phyloP scores from a whole-genome alignment of 441 rosid genomes.

The Populus tomentosa region DNA sequence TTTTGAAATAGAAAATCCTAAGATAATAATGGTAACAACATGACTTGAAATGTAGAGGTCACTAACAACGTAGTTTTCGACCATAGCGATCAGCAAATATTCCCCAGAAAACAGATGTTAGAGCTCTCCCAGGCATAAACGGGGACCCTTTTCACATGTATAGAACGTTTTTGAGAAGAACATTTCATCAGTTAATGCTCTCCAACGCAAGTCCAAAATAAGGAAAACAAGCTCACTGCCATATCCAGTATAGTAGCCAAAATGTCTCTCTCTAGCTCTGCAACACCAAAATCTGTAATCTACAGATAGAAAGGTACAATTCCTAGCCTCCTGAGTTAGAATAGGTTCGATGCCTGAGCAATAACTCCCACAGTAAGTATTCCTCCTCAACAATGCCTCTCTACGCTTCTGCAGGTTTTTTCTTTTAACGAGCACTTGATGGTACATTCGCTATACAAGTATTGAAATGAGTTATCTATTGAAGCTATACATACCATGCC shows the following conservation, averaged over 20 bases:
- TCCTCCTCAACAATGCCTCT: constrained; percentile 48
- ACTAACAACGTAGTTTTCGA: constrained; percentile 90
- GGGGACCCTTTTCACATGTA: constrained; percentile 50
- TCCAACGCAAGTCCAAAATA: background rate
- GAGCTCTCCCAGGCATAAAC: constrained; percentile 80
- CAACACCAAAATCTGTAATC: constrained; percentile 62
- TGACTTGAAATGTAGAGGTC: background rate
- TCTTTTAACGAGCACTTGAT: too few relatives aligned
- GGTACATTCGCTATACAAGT: too few relatives aligned
- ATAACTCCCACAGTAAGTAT: constrained; percentile 32
- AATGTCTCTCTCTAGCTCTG: constrained; percentile 53
- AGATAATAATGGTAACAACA: background rate
- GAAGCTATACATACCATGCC: too few relatives aligned
- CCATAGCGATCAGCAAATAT: constrained; percentile 79
- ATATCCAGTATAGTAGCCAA: constrained; percentile 75
- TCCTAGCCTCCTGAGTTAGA: too few relatives aligned
- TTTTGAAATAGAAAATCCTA: background rate
- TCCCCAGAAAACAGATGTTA: constrained; percentile 85
- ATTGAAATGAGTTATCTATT: too few relatives aligned
- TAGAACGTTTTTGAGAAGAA: constrained; percentile 11
- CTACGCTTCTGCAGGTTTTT: background rate
- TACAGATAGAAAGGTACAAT: constrained; percentile 10
- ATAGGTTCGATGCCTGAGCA: constrained; percentile 18
- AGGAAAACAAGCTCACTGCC: constrained; percentile 46
- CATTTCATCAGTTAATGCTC: background rate